Evolutionary conservation across 805 yeast genomes (phyloP), one percentile per base, ranked within the genome.

Genomic region (Spathaspora hagerdaliae): DNA sequence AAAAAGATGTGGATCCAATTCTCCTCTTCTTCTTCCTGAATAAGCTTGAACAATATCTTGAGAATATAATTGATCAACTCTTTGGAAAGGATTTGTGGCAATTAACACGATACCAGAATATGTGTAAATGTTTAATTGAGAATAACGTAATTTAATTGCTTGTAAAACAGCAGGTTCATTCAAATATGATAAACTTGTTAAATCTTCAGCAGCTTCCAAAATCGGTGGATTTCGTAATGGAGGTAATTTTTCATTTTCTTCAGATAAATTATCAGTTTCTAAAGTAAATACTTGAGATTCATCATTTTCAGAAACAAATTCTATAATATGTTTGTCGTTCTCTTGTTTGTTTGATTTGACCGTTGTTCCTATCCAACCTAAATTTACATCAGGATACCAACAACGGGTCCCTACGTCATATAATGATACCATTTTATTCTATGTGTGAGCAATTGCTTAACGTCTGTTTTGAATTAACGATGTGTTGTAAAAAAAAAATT

Each of bases 131-230:
- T 85, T 87, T 56, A 92, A 78, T 62, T 89, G 97, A 33, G 90
- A 76, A 61, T 94, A 92, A 54, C 99, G 81, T 51, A 87, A 80
- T 58, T 82, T 85, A 62, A 94, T 92, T 14, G 98, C 97, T 59
- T 91, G 95, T 54, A 92, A 76, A 41, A 92, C 97, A 1, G 97
- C 95, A 1, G 99, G 98, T 64, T 92, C 99, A 64, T 92, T 92
- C 56, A 94, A 73, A 61, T 92, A 91, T 0, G 97, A 90, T 45
- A 92, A 75, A 44, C 90, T 84, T 2, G 98, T 94, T 58, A 92
- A 77, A 68, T 94, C 99, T 62, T 92, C 97, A 14, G 95, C 89
- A 3, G 96, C 86, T 65, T 92, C 99, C 51, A 89, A 74, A 49
- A 85, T 82, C 2, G 96, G 94, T 42, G 97, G 97, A 63, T 92